A percentile compares a stretch with the other conserved stretches of the same genome.
phyloP scores from a whole-genome alignment of 108 stramenopile genomes.

The Stephanodiscus triporus region DNA sequence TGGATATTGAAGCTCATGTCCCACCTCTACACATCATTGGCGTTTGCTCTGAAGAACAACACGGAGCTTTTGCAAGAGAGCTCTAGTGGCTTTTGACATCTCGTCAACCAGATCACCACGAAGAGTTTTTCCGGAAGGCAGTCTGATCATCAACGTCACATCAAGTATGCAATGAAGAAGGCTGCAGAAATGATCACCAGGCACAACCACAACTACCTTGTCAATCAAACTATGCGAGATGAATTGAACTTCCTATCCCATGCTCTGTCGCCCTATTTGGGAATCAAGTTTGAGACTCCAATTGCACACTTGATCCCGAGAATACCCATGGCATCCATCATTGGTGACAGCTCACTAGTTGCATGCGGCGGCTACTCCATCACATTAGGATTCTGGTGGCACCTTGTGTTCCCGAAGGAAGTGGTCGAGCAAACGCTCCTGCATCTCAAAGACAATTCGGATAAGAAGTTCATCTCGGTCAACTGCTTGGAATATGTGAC shows the following conservation, averaged over 20 bases:
- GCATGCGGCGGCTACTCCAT: background rate
- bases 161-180: constrained; percentile 1
- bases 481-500: constrained; percentile 24
- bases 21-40: constrained; percentile 20
- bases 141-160: background rate
- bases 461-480: background rate
- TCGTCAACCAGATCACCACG: too few species aligned
- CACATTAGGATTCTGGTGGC: constrained; percentile 9
- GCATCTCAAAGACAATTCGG: background rate
- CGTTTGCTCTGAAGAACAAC: constrained; percentile 12
- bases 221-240: constrained; percentile 8
- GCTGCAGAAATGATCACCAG: background rate
- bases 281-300: background rate
- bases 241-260: constrained; percentile 8
- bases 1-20: constrained; percentile 20
- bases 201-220: background rate
- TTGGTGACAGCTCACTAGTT: background rate
- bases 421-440: background rate
- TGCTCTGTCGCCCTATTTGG: background rate
- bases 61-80: background rate
- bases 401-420: constrained; percentile 15
- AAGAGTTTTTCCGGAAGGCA: background rate
- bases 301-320: constrained; percentile 10
- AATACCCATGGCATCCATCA: background rate
- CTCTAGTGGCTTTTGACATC: background rate